Evolutionary conservation across 164 flowering plant genomes (phyloP).

Genomic region (Vitis riparia): DNA sequence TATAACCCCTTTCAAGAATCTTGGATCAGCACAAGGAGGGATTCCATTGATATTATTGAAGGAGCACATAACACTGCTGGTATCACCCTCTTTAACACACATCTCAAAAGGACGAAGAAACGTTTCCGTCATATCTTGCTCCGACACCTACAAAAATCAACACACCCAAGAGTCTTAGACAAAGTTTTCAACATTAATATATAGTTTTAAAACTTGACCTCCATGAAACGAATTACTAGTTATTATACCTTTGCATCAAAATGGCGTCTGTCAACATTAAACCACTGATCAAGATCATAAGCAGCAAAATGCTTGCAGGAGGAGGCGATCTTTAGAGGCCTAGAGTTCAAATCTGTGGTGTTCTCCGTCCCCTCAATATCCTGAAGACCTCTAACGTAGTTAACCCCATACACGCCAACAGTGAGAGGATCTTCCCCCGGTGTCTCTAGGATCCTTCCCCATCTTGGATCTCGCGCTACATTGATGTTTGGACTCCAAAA

Average conservation of each 20-base stretch:
- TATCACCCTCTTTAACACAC: constrained; percentile 8
- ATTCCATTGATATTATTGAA: constrained; percentile 8
- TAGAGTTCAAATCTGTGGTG: not conserved
- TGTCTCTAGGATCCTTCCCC: constrained; percentile 25
- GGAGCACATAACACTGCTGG: constrained; percentile 8
- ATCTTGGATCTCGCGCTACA: constrained; percentile 20
- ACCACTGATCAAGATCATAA: constrained; percentile 27
- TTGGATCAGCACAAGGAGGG: constrained; percentile 13
- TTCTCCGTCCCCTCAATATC: constrained; percentile 12
- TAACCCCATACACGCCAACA: constrained; percentile 10
- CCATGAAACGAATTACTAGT: too few relatives aligned
- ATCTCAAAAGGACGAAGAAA: not conserved
- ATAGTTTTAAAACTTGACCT: too few relatives aligned
- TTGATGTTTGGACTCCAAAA: constrained; percentile 24
- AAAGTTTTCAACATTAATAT: too few relatives aligned
- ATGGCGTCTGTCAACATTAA: constrained; percentile 7
- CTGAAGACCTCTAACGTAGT: constrained; percentile 29
- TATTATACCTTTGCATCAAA: constrained; percentile 17
- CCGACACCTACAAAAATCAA: not conserved
- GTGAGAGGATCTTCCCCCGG: constrained; percentile 27
- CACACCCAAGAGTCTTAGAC: too few relatives aligned
- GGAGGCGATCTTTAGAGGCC: constrained; percentile 20
- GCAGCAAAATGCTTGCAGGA: constrained; percentile 31
- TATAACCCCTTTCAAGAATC: not conserved
- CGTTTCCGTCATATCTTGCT: constrained; percentile 7